Base-by-base conservation (phyloP, 768 basidiomycete genomes). In the Rhodocollybia butyracea region DNA sequence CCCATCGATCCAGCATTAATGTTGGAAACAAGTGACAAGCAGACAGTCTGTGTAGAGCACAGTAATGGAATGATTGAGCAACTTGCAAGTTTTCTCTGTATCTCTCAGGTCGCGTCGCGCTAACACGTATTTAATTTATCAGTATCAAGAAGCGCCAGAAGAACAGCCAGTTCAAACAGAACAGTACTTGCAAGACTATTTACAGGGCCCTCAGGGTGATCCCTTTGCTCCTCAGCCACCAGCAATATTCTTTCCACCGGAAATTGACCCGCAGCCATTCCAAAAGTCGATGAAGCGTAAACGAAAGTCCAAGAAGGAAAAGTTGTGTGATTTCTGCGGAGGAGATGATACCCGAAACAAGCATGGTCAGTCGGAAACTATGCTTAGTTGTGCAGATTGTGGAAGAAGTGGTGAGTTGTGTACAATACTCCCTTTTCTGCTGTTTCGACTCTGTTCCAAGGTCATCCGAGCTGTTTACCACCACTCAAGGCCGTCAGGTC, bases 381-480 rank as follows among this genome's bases (percentile, higher is more conserved):
- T 96, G 84, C 77, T 89, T 21, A 84, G 84, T 56, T 98, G 94
- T 68, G 73, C 76, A 57, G 85, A 86, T 59, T 98, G 94, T 68
- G 89, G 89, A 2, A 81, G 89, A 43, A 92, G 87, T 62, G 91
- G 95, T 89, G 64, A 52, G 80, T 73, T 34, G 27, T 30, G 7
- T 26, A 5, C 45, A 8, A 8, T 27, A 24, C 47, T 36, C 19
- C 42, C 32, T 6, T 39, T 36, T 52, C 8, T 15, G 40, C 54
- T 41, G 39, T 54, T 29, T 36, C 45, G 45, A 41, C 24, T 59
- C 48, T 39, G n/a, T 34, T 39, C 46, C 56, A 60, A 92, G 93
- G 88, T 27, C 95, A 98, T 69, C 88, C 88, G n/a, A 86, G 83
- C 43, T 98, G 95, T 67, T 78, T 50, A 30, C 34, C 19, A 13